Evolutionary conservation across 306 rosid genomes (phyloP), one percentile per base, ranked within the genome.

Genomic region (Castanospermum australe): DNA sequence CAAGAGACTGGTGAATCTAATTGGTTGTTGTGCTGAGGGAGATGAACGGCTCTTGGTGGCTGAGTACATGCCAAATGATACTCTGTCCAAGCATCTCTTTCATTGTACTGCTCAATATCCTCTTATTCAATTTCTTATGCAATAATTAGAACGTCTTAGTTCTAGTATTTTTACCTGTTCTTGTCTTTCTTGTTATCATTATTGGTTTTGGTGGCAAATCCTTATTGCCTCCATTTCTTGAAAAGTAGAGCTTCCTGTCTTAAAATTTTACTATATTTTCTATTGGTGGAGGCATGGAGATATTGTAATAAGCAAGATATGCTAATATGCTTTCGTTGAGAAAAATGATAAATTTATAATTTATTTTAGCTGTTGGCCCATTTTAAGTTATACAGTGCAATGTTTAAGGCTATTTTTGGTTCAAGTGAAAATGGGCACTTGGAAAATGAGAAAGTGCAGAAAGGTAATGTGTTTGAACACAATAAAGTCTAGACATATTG

Each of bases 41-140:
- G 97, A 92, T 67, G 97, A 92, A 71, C 83, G 94, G 77, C 94
- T 92, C 76, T 91, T 91, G 91, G 92, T 91, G 77, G 91, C 97
- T 65, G 93, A 91, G 84, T 91, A 82, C 80, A 91, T 91, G 94
- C 90, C 94, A 25, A 89, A 90, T 81, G 93, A 89, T 62, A 89
- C 96, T 82, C 88, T 92, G 66, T 92, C 97, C 75, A 92, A 92
- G 84, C 97, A 92, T 81, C 92, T 92, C 63, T 92, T 92, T 79
- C 97, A 92, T 69, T 92, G 97, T 92, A 89, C 54, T 79, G 13
- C 76, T 84, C 80, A 2, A 56, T 69, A 12, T 66, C 68, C 57
- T 73, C 47, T 50, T 78, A 33, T 72, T 60, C 36, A 60, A 33
- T 48, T 77, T 67, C 57, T 25, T 66, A 47, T 74, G 14, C 48